These are phyloP conservation scores for Kregervanrija fluxuum DNA, from an alignment of 805 yeast genomes.

Conservation along the genomic window DNA sequence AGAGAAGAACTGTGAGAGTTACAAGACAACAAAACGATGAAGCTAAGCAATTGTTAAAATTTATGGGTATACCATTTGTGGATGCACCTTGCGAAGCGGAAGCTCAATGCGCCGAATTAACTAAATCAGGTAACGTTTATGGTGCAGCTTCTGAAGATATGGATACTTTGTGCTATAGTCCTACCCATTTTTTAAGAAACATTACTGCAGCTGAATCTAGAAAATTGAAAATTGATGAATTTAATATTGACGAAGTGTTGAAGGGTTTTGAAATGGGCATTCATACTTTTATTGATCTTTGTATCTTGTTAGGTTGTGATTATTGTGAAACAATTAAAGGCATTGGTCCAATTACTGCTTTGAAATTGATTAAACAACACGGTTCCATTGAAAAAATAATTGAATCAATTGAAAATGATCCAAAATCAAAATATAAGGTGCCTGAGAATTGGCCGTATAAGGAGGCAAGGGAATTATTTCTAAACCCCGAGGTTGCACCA, in stretches of 20 bases:
- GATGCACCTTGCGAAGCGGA: conserved; percentile 98
- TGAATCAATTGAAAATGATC: conserved; percentile 48
- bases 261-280: conserved; percentile 71
- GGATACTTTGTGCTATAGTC: conserved; percentile 92
- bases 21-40: conserved; percentile 90
- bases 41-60: conserved; percentile 67
- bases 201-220: conserved; percentile 91
- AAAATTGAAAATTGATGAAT: conserved; percentile 86
- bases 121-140: conserved; percentile 82
- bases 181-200: conserved; percentile 79
- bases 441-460: conserved; percentile 94
- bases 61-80: conserved; percentile 95
- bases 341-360: conserved; percentile 93
- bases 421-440: conserved; percentile 62
- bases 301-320: conserved; percentile 94
- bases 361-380: conserved; percentile 80
- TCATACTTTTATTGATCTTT: conserved; percentile 77
- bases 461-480: conserved; percentile 79
- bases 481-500: conserved; percentile 70
- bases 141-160: conserved; percentile 99
- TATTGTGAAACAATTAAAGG: conserved; percentile 94
- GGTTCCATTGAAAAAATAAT: conserved; percentile 74
- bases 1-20: conserved; percentile 84
- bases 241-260: conserved; percentile 57
- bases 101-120: conserved; percentile 94